phyloP scores from a whole-genome alignment of 1,139 yeast genomes.

The Yamadazyma atmosphaerica region DNA sequence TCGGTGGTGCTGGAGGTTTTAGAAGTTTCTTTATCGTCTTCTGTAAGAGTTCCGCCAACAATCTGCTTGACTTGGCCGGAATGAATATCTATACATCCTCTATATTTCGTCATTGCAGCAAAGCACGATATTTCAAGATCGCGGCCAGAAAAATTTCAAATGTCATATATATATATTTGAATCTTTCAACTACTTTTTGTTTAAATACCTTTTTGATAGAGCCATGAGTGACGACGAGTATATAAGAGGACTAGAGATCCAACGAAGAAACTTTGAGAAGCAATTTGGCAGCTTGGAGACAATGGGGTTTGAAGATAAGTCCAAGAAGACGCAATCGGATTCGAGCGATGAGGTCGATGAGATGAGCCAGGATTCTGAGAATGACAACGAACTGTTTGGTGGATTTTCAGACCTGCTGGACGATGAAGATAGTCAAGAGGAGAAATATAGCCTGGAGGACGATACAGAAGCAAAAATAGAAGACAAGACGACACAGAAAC shows the following conservation, averaged over 20 bases:
- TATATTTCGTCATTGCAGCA: conserved; percentile 81
- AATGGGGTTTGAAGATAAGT: conserved; percentile 59
- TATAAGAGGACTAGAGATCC: conserved; percentile 50
- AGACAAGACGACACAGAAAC: conserved; percentile 14
- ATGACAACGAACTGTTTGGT: conserved; percentile 21
- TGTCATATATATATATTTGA: too few relatives aligned
- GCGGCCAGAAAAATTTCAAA: conserved; percentile 1
- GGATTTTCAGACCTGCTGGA: too few relatives aligned
- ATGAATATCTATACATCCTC: conserved; percentile 95
- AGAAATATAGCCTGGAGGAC: too few relatives aligned
- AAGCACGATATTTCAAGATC: background rate
- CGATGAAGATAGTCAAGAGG: too few relatives aligned
- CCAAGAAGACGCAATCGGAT: conserved; percentile 23
- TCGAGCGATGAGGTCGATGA: conserved; percentile 13
- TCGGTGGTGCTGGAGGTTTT: conserved; percentile 47
- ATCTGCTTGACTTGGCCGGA: conserved; percentile 94
- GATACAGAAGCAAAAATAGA: conserved; percentile 3
- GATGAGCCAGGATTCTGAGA: too few relatives aligned
- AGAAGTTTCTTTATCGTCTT: conserved; percentile 41
- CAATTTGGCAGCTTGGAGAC: conserved; percentile 66
- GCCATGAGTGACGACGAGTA: conserved; percentile 35
- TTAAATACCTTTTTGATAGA: background rate
- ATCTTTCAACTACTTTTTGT: too few relatives aligned
- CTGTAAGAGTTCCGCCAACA: conserved; percentile 84
- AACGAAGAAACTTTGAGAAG: conserved; percentile 62